These are phyloP conservation scores for Vinca minor DNA, from an alignment of 257 asterid species.

Conservation along the genomic window DNA sequence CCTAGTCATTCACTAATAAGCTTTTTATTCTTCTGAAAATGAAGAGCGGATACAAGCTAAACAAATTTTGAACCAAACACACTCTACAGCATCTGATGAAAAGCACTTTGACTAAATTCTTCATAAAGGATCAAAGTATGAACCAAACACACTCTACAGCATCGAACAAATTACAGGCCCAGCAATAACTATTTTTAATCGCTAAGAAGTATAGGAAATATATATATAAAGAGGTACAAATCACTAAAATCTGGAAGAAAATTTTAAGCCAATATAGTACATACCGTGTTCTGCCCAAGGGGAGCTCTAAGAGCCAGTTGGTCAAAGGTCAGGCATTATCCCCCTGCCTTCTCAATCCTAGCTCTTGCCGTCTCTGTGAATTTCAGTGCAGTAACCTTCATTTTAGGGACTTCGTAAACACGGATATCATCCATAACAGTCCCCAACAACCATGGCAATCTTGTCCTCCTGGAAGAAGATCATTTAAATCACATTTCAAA, in stretches of 20 bases:
- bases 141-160: background rate
- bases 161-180: background rate
- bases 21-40: background rate
- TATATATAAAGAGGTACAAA: background rate
- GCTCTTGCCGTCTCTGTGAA: slow-evolving; percentile 90
- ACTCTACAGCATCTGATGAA: background rate
- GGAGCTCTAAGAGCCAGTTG: slow-evolving; percentile 95
- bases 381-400: slow-evolving; percentile 74
- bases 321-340: slow-evolving; percentile 85
- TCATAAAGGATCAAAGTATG: background rate
- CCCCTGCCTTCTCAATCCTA: slow-evolving; percentile 92
- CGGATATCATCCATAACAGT: slow-evolving; percentile 70
- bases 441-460: slow-evolving; percentile 78
- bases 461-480: slow-evolving; percentile 54
- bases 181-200: background rate
- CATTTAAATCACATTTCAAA: background rate
- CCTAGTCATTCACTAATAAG: background rate
- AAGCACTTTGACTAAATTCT: background rate
- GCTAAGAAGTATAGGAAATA: background rate
- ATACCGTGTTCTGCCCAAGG: slow-evolving; percentile 90
- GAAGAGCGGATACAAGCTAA: background rate
- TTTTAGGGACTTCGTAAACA: slow-evolving; percentile 52
- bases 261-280: background rate
- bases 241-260: background rate
- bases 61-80: background rate